A percentile compares a stretch with the other conserved stretches of the same genome.
Evolutionary conservation across 208 protist genomes (phyloP).

Genomic region (Acanthamoeba healyi): DNA sequence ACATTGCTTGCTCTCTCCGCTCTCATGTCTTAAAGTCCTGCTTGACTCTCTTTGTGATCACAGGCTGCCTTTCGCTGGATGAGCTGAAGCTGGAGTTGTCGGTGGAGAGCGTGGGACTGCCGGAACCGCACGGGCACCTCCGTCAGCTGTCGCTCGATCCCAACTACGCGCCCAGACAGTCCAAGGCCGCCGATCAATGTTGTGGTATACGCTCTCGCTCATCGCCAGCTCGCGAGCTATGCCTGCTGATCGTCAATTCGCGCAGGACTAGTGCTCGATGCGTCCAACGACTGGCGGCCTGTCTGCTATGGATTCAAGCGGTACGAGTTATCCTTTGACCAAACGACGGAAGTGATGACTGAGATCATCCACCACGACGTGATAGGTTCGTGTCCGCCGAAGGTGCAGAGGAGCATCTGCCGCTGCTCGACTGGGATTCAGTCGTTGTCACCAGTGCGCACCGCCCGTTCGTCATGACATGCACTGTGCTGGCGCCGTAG

Average conservation of each 20-base stretch:
- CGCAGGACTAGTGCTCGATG: not conserved
- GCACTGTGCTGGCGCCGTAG: too few species aligned
- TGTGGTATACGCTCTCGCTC: not conserved
- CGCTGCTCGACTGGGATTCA: slow-evolving; percentile 6
- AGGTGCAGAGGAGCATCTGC: slow-evolving; percentile 9
- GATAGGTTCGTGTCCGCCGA: not conserved
- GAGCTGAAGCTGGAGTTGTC: not conserved
- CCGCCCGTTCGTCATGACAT: too few species aligned
- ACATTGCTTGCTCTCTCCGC: not conserved
- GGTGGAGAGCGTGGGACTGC: not conserved
- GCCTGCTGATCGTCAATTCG: not conserved
- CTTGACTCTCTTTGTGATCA: not conserved
- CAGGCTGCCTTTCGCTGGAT: not conserved
- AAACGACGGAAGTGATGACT: too few species aligned
- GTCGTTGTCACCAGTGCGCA: not conserved
- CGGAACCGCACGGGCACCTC: not conserved
- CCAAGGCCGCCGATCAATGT: slow-evolving; percentile 9
- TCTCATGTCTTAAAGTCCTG: not conserved
- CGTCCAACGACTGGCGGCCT: not conserved
- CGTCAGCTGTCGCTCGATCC: slow-evolving; percentile 2
- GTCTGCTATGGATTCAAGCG: slow-evolving; percentile 32
- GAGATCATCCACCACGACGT: too few species aligned
- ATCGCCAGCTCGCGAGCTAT: not conserved
- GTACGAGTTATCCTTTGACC: too few species aligned
- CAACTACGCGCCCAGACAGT: slow-evolving; percentile 26